Evolutionary conservation across 1,139 yeast genomes (phyloP), one percentile per base, ranked within the genome.

Genomic region (Nakaseomyces uthaithaninus): DNA sequence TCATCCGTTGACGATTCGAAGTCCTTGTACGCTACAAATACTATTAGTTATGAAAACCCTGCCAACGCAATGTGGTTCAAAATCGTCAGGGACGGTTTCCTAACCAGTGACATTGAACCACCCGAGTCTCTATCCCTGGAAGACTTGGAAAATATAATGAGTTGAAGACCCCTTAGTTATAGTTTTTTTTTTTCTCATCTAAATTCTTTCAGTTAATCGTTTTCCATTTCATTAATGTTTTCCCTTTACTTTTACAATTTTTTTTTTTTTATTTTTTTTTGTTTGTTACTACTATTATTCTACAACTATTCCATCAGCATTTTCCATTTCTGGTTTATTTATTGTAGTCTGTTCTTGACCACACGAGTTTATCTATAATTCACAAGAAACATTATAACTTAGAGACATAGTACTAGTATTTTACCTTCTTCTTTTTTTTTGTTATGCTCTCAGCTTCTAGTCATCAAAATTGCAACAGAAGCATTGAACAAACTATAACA

Each of bases 71-170:
- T 31, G 35, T 81, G 91, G 91, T 63, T 77, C 46, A 74, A 75
- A 52, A 80, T 80, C 27, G 78, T 81, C 36, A 69, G 85, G 54
- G 75, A 80, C 11, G 91, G 93, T 8, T 82, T 80, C 57, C 67
- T 80, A 55, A 71, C 80, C 38, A 82, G 79, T 57, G 89, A 81
- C 49, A 80, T 82, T 50, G 82, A 77, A 22, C 69, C 83, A 33
- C 93, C 93, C 6, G 93, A 82, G 63, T 82, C 80, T 49, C 69
- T 78, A 24, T 75, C 85, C 33, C 68, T 81, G 53, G 80, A 83
- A 36, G 91, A 82, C 52, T 64, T 82, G 50, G 93, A 82, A 55
- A 74, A 74, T 48, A 68, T 80, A 55, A 80, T 80, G 54, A 62
- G 66, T 39, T 71, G 53, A 62, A 27, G 18, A 17, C 17, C 35